Evolutionary conservation across 2,329 filamentous ascomycete genomes (phyloP).

Genomic region (Ceratocystis destructans): DNA sequence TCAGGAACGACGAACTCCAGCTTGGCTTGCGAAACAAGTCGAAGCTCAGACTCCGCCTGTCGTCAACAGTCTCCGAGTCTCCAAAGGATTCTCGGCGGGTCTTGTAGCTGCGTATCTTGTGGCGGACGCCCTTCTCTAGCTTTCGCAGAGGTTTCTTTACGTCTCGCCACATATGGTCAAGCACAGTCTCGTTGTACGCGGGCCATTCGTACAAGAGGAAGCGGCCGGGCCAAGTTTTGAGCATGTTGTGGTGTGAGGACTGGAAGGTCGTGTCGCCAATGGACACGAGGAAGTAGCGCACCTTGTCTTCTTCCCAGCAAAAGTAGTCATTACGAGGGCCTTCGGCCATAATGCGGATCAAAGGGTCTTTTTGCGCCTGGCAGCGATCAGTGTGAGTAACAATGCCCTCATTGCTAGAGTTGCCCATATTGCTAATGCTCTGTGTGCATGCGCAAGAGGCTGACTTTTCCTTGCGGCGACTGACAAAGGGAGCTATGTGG

Average conservation of each 20-base stretch:
- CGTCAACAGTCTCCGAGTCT: background rate
- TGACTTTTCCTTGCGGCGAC: background rate
- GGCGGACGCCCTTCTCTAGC: constrained; percentile 3
- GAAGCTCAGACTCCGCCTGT: constrained; percentile 8
- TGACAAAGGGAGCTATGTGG: background rate
- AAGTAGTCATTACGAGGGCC: constrained; percentile 16
- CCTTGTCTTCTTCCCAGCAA: constrained; percentile 18
- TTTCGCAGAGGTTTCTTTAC: constrained; percentile 9
- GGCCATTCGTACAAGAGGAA: constrained; percentile 17
- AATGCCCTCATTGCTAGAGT: background rate
- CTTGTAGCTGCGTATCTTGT: constrained; percentile 7
- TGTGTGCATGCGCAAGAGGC: background rate
- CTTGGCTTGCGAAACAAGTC: constrained; percentile 11
- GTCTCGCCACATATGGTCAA: constrained; percentile 7
- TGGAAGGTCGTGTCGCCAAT: constrained; percentile 16
- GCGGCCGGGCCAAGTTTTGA: constrained; percentile 15
- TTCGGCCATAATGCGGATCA: constrained; percentile 15
- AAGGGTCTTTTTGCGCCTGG: background rate
- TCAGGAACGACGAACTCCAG: constrained; percentile 7
- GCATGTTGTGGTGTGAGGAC: constrained; percentile 13
- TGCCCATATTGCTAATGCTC: background rate
- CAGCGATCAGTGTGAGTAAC: background rate
- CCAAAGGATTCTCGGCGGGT: background rate
- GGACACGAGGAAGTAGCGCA: constrained; percentile 16
- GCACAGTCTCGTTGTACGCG: constrained; percentile 8